phyloP scores from a whole-genome alignment of 257 asterid species.

The Cordia subcordata region DNA sequence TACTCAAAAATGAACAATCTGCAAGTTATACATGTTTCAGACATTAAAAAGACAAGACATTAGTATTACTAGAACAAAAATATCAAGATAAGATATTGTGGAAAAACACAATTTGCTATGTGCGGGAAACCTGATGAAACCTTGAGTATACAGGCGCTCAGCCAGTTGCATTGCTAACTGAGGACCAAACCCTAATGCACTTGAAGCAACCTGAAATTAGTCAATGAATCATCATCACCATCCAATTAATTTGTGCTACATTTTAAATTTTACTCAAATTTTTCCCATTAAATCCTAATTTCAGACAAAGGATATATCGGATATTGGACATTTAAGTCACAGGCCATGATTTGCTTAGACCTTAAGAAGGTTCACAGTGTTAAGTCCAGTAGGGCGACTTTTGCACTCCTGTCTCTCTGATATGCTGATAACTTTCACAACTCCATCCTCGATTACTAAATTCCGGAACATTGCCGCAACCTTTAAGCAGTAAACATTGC shows the following conservation, averaged over 20 bases:
- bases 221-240: slow-evolving; percentile 17
- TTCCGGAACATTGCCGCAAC: slow-evolving; percentile 63
- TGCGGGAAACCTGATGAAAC: slow-evolving; percentile 86
- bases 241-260: background rate
- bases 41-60: too few relatives aligned
- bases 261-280: too few relatives aligned
- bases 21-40: too few relatives aligned
- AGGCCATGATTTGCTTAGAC: slow-evolving; percentile 15
- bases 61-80: background rate
- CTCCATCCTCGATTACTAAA: slow-evolving; percentile 56
- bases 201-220: slow-evolving; percentile 78
- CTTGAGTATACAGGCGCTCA: slow-evolving; percentile 91
- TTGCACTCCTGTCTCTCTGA: slow-evolving; percentile 74
- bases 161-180: slow-evolving; percentile 93
- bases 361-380: slow-evolving; percentile 93
- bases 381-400: slow-evolving; percentile 82
- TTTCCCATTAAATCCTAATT: too few relatives aligned
- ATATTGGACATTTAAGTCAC: too few relatives aligned
- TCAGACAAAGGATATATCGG: too few relatives aligned
- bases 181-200: slow-evolving; percentile 87
- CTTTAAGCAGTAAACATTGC: slow-evolving; percentile 31
- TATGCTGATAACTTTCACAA: slow-evolving; percentile 46
- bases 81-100: slow-evolving; percentile 9
- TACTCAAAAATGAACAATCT: too few relatives aligned
- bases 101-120: too few relatives aligned